Percentiles rank a stretch among this genome's conserved stretches.
phyloP scores from a whole-genome alignment of 495 filamentous ascomycete genomes.

The Penicillium canescens region DNA sequence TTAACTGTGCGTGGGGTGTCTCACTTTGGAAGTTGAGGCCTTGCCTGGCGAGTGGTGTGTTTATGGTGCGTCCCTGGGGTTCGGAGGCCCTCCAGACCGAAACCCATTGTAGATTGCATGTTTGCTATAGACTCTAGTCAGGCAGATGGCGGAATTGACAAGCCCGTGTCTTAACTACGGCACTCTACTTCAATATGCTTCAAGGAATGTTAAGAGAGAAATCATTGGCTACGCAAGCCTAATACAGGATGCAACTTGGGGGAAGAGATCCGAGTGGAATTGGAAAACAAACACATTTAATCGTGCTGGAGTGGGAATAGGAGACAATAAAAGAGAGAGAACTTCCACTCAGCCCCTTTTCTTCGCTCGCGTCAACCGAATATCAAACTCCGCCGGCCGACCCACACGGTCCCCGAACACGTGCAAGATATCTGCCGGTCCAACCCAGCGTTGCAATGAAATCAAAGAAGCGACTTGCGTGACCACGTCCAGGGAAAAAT shows the following conservation, averaged over 20 bases:
- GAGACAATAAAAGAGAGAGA: constrained; percentile 50
- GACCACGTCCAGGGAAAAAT: constrained; percentile 43
- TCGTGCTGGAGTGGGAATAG: constrained; percentile 52
- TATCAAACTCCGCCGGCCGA: constrained; percentile 53
- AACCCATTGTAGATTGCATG: too few relatives aligned
- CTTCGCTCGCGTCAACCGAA: constrained; percentile 47
- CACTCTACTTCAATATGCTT: too few relatives aligned
- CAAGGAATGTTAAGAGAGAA: neutral
- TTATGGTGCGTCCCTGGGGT: too few relatives aligned
- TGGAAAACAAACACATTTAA: constrained; percentile 47
- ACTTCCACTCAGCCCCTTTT: constrained; percentile 51
- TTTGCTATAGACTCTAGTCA: too few relatives aligned
- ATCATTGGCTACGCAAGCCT: constrained; percentile 13
- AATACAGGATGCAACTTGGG: constrained; percentile 1
- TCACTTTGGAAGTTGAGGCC: too few relatives aligned
- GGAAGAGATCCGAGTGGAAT: constrained; percentile 15
- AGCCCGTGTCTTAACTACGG: neutral
- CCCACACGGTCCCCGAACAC: constrained; percentile 41
- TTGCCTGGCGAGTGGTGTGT: too few relatives aligned
- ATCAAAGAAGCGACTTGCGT: constrained; percentile 43
- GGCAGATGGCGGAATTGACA: too few relatives aligned
- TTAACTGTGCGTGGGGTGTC: too few relatives aligned
- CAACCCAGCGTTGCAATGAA: constrained; percentile 42
- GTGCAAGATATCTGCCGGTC: constrained; percentile 43
- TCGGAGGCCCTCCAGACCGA: too few relatives aligned